Conservation (phyloP, 257 asterid species). For the Hygrophila difformis region DNA sequence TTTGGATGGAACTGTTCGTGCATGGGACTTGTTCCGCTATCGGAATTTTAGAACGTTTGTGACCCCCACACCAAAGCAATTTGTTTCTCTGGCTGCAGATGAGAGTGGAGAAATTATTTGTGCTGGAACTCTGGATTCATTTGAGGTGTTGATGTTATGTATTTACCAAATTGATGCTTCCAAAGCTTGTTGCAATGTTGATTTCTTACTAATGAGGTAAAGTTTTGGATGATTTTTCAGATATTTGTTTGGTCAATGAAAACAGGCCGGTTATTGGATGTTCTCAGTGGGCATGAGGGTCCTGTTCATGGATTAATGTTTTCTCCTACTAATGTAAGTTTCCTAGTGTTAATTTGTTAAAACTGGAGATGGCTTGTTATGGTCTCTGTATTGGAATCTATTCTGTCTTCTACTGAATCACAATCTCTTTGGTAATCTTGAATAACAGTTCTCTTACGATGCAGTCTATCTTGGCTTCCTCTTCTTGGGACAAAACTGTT, state of each 20-base stretch:
- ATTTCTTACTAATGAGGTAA: conserved; percentile 19
- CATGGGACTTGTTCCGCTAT: conserved; percentile 96
- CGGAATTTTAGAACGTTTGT: conserved; percentile 91
- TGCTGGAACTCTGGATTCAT: conserved; percentile 97
- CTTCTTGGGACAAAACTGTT: conserved; percentile 96
- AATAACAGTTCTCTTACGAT: conserved; percentile 1
- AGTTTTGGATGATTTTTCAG: conserved; percentile 26
- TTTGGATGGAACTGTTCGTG: conserved; percentile 96
- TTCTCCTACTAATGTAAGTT: conserved; percentile 81
- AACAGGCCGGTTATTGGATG: conserved; percentile 83
- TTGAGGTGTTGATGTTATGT: conserved; percentile 54
- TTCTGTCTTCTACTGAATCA: neutral
- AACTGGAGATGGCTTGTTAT: too few species aligned
- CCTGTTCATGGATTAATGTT: conserved; percentile 97
- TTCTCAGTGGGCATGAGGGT: conserved; percentile 97
- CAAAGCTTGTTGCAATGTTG: conserved; percentile 12
- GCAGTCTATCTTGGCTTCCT: conserved; percentile 85
- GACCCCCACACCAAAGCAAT: conserved; percentile 88
- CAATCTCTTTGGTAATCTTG: conserved; percentile 1
- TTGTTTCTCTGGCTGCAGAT: conserved; percentile 87
- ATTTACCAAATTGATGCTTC: conserved; percentile 9
- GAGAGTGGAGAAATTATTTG: conserved; percentile 97
- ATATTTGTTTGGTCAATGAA: conserved; percentile 98
- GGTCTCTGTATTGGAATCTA: neutral
- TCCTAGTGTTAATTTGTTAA: too few species aligned